Evolutionary conservation across 805 yeast genomes (phyloP).

Genomic region (Candida multigemmis): DNA sequence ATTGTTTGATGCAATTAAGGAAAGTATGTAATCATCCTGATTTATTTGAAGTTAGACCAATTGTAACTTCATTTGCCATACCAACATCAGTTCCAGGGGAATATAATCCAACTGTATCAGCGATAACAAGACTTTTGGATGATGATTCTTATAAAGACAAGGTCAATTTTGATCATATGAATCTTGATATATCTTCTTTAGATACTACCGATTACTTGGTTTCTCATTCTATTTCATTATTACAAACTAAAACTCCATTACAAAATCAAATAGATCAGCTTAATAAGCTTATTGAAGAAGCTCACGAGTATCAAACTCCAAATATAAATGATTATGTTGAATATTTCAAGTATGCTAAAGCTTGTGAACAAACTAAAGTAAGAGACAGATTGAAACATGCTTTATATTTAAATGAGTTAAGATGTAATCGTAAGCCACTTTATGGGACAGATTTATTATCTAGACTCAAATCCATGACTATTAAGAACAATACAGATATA

Average conservation of each 20-base stretch:
- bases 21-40: slow-evolving; percentile 97
- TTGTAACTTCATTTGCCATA: slow-evolving; percentile 81
- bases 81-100: slow-evolving; percentile 49
- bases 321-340: slow-evolving; percentile 33
- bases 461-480: slow-evolving; percentile 16
- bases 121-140: slow-evolving; percentile 14
- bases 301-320: slow-evolving; percentile 7
- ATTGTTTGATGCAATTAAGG: slow-evolving; percentile 94
- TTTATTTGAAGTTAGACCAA: slow-evolving; percentile 90
- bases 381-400: slow-evolving; percentile 47
- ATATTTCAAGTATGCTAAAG: slow-evolving; percentile 51
- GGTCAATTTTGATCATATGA: slow-evolving; percentile 49
- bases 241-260: slow-evolving; percentile 42
- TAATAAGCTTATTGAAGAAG: slow-evolving; percentile 20
- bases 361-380: slow-evolving; percentile 41
- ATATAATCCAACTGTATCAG: slow-evolving; percentile 33
- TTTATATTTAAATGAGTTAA: slow-evolving; percentile 53
- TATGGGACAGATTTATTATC: slow-evolving; percentile 54
- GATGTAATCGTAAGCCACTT: slow-evolving; percentile 59
- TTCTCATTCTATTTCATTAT: slow-evolving; percentile 28
- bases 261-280: slow-evolving; percentile 34
- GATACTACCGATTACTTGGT: slow-evolving; percentile 39
- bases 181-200: slow-evolving; percentile 44
- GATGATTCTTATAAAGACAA: slow-evolving; percentile 8
- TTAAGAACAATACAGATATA: slow-evolving; percentile 6